Evolutionary conservation across 257 asterid genomes (phyloP), one percentile per base, ranked within the genome.

Genomic region (Thymus quinquecostatus): DNA sequence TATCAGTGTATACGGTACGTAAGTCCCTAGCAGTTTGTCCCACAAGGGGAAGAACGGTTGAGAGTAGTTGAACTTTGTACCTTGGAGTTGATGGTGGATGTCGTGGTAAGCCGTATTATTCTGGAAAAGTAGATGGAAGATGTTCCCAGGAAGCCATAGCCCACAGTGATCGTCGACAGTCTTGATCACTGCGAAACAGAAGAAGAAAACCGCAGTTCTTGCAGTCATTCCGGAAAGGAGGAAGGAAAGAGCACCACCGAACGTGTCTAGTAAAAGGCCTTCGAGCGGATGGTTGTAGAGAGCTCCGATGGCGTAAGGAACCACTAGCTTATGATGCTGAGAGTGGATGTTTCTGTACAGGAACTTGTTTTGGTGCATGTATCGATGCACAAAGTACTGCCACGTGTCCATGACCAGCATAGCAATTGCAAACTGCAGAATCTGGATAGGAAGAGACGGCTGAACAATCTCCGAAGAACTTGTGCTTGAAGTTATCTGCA

Each of bases 381-480:
- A 89, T 1, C 97, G 89, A 72, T 92, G 98, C 87, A 88, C 94
- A 83, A 92, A 92, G 85, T 92, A 92, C 82, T 92, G 98, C 96
- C 98, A 92, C 3, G 97, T 87, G 60, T 92, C 98, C 96, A 92
- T 88, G 50, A 89, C 92, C 76, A 92, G 73, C 97, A 92, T 92
- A 13, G 98, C 98, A 0, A 82, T 80, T 59, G 79, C 58, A 48
- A 89, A 85, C 75, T 92, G 95, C 75, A 82, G 45, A 64, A 60
- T 77, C 75, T 75, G 94, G 66, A 92, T 40, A 4, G 81, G 69
- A 29, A 92, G 76, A 28, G 96, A 75, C 33, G 91, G 97, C 76
- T 91, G 92, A 53, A 82, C 80, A n/a, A 76, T 69, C 44, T 40
- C 30, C 33, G 86, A 75, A 71, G 87, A 75, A 66, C 76, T 84